Percentiles rank a stretch among this genome's conserved stretches.
phyloP scores from a whole-genome alignment of 805 yeast genomes.

The Helenozyma baotianmanensis region DNA sequence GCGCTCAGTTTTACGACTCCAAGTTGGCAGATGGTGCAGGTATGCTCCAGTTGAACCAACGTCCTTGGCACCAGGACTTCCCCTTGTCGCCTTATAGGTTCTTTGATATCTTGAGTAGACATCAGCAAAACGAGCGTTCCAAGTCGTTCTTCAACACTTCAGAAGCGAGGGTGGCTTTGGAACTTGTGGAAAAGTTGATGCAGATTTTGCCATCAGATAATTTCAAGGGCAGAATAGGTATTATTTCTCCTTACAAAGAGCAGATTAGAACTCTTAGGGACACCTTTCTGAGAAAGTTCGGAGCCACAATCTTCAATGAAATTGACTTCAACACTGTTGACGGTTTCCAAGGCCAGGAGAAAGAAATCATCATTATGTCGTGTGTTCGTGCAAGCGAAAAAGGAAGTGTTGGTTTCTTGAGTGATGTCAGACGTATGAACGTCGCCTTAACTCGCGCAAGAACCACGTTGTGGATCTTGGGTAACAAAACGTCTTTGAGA shows the following conservation, averaged over 20 bases:
- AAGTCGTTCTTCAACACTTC: conserved; percentile 65
- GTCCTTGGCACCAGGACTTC: conserved; percentile 68
- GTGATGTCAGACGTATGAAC: conserved; percentile 92
- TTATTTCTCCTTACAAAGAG: conserved; percentile 92
- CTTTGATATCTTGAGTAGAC: conserved; percentile 61
- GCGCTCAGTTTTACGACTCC: conserved; percentile 72
- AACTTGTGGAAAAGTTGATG: conserved; percentile 53
- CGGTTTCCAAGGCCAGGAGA: conserved; percentile 98
- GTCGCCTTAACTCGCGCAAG: conserved; percentile 95
- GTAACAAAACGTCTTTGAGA: conserved; percentile 63
- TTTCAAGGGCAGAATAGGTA: conserved; percentile 74
- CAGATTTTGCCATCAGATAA: conserved; percentile 42
- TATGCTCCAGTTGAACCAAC: conserved; percentile 54
- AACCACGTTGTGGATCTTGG: conserved; percentile 88
- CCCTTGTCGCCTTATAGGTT: conserved; percentile 74
- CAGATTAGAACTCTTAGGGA: conserved; percentile 62
- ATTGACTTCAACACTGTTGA: conserved; percentile 93
- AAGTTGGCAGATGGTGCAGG: conserved; percentile 71
- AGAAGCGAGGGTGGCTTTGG: conserved; percentile 74
- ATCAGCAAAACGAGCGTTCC: conserved; percentile 58
- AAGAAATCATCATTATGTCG: conserved; percentile 87
- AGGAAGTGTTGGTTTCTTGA: conserved; percentile 76
- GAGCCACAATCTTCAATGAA: conserved; percentile 54
- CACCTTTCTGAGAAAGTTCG: conserved; percentile 56
- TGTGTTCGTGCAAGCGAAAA: conserved; percentile 86